These are phyloP conservation scores for Cochlearia excelsa DNA, from an alignment of 345 rosid species.

Conservation along the genomic window DNA sequence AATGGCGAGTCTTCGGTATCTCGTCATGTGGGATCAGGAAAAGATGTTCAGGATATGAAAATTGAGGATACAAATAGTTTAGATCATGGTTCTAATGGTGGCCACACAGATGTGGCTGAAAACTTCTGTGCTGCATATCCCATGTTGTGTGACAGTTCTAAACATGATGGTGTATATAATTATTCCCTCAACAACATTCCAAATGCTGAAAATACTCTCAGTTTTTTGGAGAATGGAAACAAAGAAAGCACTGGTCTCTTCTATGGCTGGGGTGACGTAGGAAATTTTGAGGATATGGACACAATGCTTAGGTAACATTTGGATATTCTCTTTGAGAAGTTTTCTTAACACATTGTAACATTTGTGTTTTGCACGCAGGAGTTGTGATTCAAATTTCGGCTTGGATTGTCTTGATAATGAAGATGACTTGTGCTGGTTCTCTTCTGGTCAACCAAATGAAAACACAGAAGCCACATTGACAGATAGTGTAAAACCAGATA, in stretches of 20 bases:
- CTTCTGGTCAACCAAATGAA: slow-evolving; percentile 47
- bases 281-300: slow-evolving; percentile 83
- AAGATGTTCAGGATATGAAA: slow-evolving; percentile 39
- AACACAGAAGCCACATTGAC: slow-evolving; percentile 48
- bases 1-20: slow-evolving; percentile 41
- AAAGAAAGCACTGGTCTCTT: slow-evolving; percentile 56
- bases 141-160: slow-evolving; percentile 41
- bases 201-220: slow-evolving; percentile 47
- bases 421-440: slow-evolving; percentile 66
- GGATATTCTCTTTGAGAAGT: background rate
- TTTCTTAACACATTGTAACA: slow-evolving; percentile 1
- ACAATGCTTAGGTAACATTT: slow-evolving; percentile 66
- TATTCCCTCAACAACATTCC: slow-evolving; percentile 53
- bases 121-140: slow-evolving; percentile 41
- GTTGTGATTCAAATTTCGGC: slow-evolving; percentile 71
- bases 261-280: slow-evolving; percentile 77
- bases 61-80: slow-evolving; percentile 44
- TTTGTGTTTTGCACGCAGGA: slow-evolving; percentile 43
- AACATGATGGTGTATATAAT: slow-evolving; percentile 36
- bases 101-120: slow-evolving; percentile 32
- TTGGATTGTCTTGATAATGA: slow-evolving; percentile 57
- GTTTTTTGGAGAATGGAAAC: slow-evolving; percentile 52
- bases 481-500: slow-evolving; percentile 40
- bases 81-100: slow-evolving; percentile 39
- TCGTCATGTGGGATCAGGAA: slow-evolving; percentile 39